Base-by-base conservation (phyloP, 2,329 filamentous ascomycete species). In the Chaetomium sp. region DNA sequence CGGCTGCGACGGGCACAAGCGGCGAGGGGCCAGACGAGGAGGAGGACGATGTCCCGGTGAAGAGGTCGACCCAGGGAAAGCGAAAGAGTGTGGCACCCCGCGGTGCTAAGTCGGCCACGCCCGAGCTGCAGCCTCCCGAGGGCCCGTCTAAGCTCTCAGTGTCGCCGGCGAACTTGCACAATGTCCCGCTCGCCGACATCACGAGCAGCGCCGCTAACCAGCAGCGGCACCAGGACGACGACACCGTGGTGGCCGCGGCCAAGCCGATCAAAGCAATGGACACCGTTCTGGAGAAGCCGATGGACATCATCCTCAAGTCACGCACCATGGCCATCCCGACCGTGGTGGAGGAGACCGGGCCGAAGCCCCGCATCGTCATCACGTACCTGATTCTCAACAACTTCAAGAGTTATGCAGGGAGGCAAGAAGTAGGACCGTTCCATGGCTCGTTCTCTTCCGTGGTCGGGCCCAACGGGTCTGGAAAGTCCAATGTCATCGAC, bases 401-500 rank as follows among this genome's bases (percentile, higher is more conserved):
- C 72, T 99, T 99, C 82, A 99, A 99, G 76, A 97, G 92, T 75
- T 99, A 99, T 70, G 94, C 94, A 12, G 94, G 94, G 4, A 80
- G 88, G 59, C 94, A 99, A 70, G 87, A 95, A 72, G 94, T 99
- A 57, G 94, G 94, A 0, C 94, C 94, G 0, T 99, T 99, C 70
- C 94, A 99, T 70, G 82, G 89, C 1, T 99, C 94, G 0, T 99
- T 99, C 73, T 96, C 94, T 1, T 96, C 94, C 0, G 94, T 99
- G 2, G 94, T 99, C 8, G 95, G 94, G 0, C 94, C 95, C 49
- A 99, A 99, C 69, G 94, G 94, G 59, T 99, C 94, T 8, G 94
- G 94, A 57, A 99, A 99, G 71, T 97, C 94, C 27, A 99, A 99
- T 66, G 95, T 99, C 60, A 99, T 99, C 68, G 94, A 99, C 72